A percentile compares a stretch with the other conserved stretches of the same genome.
phyloP scores from a whole-genome alignment of 2,329 filamentous ascomycete genomes.

The Fusarium gaditjirri region DNA sequence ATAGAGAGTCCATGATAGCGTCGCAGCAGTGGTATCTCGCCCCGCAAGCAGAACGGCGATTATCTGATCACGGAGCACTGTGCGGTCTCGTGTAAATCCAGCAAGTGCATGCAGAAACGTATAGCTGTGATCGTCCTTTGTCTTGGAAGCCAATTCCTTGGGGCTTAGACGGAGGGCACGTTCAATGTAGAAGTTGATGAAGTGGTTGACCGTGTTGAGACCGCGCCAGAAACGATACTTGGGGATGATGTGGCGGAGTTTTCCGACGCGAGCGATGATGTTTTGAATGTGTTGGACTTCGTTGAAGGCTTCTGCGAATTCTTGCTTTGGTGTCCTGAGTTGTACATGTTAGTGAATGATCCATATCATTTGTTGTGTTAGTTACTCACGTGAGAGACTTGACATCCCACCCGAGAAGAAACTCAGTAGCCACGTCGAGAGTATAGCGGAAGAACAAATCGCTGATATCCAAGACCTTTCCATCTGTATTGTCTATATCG shows the following conservation, averaged over 20 bases:
- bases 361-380: not conserved
- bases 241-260: constrained; percentile 71
- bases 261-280: constrained; percentile 71
- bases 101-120: constrained; percentile 90
- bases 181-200: constrained; percentile 83
- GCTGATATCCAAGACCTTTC: constrained; percentile 73
- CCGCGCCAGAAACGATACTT: constrained; percentile 70
- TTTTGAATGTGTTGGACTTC: constrained; percentile 81
- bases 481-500: constrained; percentile 69
- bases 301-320: constrained; percentile 84
- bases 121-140: constrained; percentile 76
- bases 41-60: constrained; percentile 85
- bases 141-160: constrained; percentile 77
- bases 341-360: not conserved
- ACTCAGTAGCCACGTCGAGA: constrained; percentile 87
- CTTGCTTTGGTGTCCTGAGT: constrained; percentile 64
- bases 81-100: constrained; percentile 77
- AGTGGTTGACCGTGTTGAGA: constrained; percentile 76
- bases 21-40: constrained; percentile 86
- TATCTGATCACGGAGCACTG: constrained; percentile 84
- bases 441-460: constrained; percentile 87
- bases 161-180: constrained; percentile 74
- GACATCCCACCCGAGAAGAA: constrained; percentile 82
- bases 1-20: constrained; percentile 84
- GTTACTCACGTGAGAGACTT: constrained; percentile 64